Percentiles rank a stretch among this genome's conserved stretches.
phyloP scores from a whole-genome alignment of 805 yeast species.

The Candida qinlingensis region DNA sequence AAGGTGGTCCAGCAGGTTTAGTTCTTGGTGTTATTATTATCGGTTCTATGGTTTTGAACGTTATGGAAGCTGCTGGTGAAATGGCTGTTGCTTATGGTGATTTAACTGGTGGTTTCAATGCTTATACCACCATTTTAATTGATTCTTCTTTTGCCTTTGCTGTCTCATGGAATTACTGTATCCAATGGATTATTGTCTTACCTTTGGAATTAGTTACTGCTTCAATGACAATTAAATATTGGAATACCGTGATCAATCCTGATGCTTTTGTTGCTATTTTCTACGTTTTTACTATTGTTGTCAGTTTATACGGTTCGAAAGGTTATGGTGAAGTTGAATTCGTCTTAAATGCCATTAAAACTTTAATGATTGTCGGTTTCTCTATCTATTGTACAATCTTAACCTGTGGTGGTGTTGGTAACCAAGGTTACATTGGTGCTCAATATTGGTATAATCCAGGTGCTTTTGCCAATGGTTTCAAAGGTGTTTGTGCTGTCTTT shows the following conservation, averaged over 20 bases:
- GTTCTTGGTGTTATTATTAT: slow-evolving; percentile 54
- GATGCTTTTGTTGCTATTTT: slow-evolving; percentile 55
- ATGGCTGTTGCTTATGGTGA: slow-evolving; percentile 55
- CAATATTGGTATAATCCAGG: slow-evolving; percentile 51
- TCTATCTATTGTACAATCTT: slow-evolving; percentile 45
- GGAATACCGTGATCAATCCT: slow-evolving; percentile 50
- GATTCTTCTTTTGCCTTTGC: slow-evolving; percentile 58
- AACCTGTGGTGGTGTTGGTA: slow-evolving; percentile 38
- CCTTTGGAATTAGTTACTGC: slow-evolving; percentile 65
- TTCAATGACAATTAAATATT: slow-evolving; percentile 52
- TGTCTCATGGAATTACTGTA: slow-evolving; percentile 56
- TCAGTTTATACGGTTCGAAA: slow-evolving; percentile 49
- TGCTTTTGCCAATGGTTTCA: slow-evolving; percentile 46
- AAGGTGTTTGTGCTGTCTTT: slow-evolving; percentile 48
- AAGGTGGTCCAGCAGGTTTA: slow-evolving; percentile 44
- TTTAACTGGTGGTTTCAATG: slow-evolving; percentile 59
- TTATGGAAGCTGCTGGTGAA: slow-evolving; percentile 63
- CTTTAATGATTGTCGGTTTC: slow-evolving; percentile 55
- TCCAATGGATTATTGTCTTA: slow-evolving; percentile 58
- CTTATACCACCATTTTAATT: slow-evolving; percentile 48
- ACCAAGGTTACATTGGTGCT: slow-evolving; percentile 44
- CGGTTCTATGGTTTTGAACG: slow-evolving; percentile 52
- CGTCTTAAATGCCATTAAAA: slow-evolving; percentile 59
- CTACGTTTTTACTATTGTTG: slow-evolving; percentile 37
- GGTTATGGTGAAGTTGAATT: slow-evolving; percentile 63